Percentiles rank a stretch among this genome's conserved stretches.
Evolutionary conservation across 306 rosid genomes (phyloP).

Genomic region (Cicer pinnatifidum): DNA sequence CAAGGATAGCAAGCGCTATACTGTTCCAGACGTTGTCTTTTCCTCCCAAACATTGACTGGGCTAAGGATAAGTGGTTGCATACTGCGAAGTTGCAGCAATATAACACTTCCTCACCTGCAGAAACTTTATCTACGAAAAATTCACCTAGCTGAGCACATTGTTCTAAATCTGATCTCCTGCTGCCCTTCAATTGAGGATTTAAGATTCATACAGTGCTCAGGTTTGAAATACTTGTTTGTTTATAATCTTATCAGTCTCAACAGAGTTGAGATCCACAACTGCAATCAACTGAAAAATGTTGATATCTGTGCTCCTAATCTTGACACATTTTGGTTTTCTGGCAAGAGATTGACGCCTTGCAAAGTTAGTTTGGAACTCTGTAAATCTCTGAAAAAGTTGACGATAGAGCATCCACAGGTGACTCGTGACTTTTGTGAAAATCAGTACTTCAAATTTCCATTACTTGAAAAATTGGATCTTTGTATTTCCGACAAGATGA

Average conservation of each 20-base stretch:
- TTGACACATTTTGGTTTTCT: slow-evolving; percentile 65
- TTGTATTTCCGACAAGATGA: slow-evolving; percentile 24
- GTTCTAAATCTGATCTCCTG: slow-evolving; percentile 45
- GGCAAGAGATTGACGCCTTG: slow-evolving; percentile 47
- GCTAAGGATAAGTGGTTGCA: slow-evolving; percentile 50
- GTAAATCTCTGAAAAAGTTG: slow-evolving; percentile 58
- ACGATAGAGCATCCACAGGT: slow-evolving; percentile 56
- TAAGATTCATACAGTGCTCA: slow-evolving; percentile 56
- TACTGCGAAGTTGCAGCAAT: slow-evolving; percentile 3
- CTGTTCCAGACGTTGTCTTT: slow-evolving; percentile 39
- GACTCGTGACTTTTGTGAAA: slow-evolving; percentile 46
- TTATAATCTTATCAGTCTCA: slow-evolving; percentile 32
- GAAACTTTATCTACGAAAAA: slow-evolving; percentile 47
- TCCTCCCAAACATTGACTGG: slow-evolving; percentile 36
- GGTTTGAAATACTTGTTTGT: slow-evolving; percentile 49
- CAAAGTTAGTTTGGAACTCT: slow-evolving; percentile 50
- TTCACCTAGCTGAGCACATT: slow-evolving; percentile 12
- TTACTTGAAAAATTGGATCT: slow-evolving; percentile 54
- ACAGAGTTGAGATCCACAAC: slow-evolving; percentile 51
- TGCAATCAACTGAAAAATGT: slow-evolving; percentile 47
- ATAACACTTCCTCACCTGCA: slow-evolving; percentile 47
- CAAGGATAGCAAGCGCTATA: slow-evolving; percentile 7
- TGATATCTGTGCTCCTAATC: slow-evolving; percentile 51
- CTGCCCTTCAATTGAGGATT: slow-evolving; percentile 56
- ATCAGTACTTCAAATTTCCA: slow-evolving; percentile 39